Base-by-base conservation (phyloP, 192 early-diverging fungal species). In the Bifiguratus adelaidae region DNA sequence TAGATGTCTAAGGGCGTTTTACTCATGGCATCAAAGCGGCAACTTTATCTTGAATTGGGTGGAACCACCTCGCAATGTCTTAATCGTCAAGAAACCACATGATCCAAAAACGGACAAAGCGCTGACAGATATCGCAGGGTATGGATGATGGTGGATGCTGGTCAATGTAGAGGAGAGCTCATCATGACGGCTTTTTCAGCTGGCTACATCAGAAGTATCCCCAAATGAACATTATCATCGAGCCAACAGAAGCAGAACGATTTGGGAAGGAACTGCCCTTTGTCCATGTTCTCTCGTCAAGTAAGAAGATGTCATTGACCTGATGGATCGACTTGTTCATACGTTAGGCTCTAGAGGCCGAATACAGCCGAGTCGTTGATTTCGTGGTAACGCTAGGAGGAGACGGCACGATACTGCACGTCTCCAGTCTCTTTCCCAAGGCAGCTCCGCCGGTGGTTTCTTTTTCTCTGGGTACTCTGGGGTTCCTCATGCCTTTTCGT, bases 341-440 rank as follows among this genome's bases (percentile, higher is more conserved):
- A 45, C 61, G 50, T 15, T 46, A 65, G n/a, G n/a, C n/a, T n/a
- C n/a, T n/a, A 22, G 52, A 53, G 12, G 47, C 41, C n/a, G 83
- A 86, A 53, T 85, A 85, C 55, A 59, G 78, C 6, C 61, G 85
- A 18, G 63, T 72, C 0, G 77, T 88, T 0, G 90, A 95, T 56
- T 82, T 90, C 55, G 88, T 83, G 4, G 70, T 95, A n/a, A 90
- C 90, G n/a, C 67, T 95, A 7, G 92, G 90, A 26, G 90, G 92
- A 22, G 91, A 94, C 52, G 92, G 92, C 18, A 95, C 92, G 4
- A 83, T 95, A 37, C 70, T 95, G 44, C 88, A 95, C 50, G 68
- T 85, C 1, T 86, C 87, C 2, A 86, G 82, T 7, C 58, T 93
- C 22, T 95, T 95, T 57, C 71, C 72, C 12, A 56, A 64, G 18